Base-by-base conservation (phyloP, 73 alveolate genomes). In the Breviolum minutum region DNA sequence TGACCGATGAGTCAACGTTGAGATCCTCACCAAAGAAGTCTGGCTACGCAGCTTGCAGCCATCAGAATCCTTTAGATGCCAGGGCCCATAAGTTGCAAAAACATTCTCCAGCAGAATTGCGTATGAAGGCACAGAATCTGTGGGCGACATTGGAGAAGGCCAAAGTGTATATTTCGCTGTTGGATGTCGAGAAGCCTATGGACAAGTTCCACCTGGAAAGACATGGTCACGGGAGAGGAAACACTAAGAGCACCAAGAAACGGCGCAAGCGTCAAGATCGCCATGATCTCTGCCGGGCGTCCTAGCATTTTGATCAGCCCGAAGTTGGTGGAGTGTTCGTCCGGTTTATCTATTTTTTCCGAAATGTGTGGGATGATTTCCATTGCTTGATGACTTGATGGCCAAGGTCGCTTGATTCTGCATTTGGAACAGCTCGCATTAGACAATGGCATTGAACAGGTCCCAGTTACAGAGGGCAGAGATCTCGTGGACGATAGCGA, bases 201-300 rank as follows among this genome's bases (percentile, higher is more conserved):
- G 98, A 92, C 91, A 80, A 81, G 68, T 92, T 92, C 79, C 98
- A 92, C 10, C 29, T 92, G 87, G 98, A 92, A 48, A 80, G 98
- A n/a, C 98, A 92, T 76, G 98, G 98, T 30, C 98, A 92, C n/a
- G 98, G 98, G 26, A 60, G 98, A 63, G 98, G 98, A 63, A 92
- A 92, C 74, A 92, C 98, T 30, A 92, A 92, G 69, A 92, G 98
- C 69, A 92, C 98, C 90, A 92, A 92, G 98, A 92, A 92, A 48
- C 86, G 98, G 89, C 86, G 98, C 60, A 92, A 92, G 62, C 98
- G 98, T 14, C 80, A 73, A 32, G 98, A 92, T 74, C 98, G 98
- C 30, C 81, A 22, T 0, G 84, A 48, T 48, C 98, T 92, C 54
- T 92, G 98, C 54, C 69, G 76, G 81, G 54, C 77, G 17, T 22